These are phyloP conservation scores for Blastomyces parvus DNA, from an alignment of 2,329 filamentous ascomycete genomes.

Conservation along the genomic window DNA sequence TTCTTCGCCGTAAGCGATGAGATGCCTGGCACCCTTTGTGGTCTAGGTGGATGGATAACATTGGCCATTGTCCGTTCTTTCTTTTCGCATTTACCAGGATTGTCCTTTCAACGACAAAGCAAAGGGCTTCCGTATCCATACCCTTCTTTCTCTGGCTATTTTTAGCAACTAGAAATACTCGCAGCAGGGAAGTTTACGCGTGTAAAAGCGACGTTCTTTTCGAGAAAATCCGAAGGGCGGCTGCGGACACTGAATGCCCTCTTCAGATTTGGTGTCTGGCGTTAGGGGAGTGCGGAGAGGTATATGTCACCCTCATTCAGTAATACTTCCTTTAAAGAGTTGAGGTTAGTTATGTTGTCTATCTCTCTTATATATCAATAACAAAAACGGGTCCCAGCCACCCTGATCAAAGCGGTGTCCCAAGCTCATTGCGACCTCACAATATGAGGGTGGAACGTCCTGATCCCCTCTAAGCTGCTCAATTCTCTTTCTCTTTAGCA, in stretches of 20 bases:
- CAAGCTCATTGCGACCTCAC: too few species aligned
- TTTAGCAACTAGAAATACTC: background rate
- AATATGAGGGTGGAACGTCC: too few species aligned
- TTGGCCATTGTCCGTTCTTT: background rate
- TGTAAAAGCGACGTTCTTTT: too few species aligned
- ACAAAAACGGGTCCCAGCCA: background rate
- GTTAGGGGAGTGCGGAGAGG: background rate
- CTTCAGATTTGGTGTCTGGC: background rate
- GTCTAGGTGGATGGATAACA: background rate
- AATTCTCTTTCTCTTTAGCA: too few species aligned
- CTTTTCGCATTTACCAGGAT: background rate
- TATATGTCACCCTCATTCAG: background rate
- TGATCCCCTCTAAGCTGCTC: too few species aligned
- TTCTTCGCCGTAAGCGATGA: background rate
- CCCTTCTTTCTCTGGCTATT: background rate
- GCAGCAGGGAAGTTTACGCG: too few species aligned
- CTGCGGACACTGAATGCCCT: background rate
- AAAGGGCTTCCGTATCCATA: background rate
- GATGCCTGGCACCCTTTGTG: background rate
- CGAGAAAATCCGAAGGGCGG: background rate
- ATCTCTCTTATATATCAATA: background rate
- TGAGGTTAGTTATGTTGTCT: background rate
- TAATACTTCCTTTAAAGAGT: background rate
- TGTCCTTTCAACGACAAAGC: background rate
- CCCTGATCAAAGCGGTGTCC: background rate